Evolutionary conservation across 176 grass and related monocot genomes (phyloP).

Genomic region (Oryza nivara): DNA sequence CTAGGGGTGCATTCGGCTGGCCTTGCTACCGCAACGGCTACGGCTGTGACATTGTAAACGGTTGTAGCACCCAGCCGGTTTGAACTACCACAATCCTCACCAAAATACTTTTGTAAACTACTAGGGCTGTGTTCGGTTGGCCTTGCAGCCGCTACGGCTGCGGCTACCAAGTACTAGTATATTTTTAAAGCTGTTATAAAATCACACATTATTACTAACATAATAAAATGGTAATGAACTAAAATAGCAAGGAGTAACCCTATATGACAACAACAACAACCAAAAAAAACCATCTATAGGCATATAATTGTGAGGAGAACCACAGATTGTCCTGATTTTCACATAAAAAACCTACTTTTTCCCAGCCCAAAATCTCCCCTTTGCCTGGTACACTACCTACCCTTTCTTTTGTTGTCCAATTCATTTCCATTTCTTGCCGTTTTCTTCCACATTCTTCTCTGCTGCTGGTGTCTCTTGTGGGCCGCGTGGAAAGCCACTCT

Average conservation of each 20-base stretch:
- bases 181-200: neutral
- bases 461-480: neutral
- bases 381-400: neutral
- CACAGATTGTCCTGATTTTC: too few relatives aligned
- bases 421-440: neutral
- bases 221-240: neutral
- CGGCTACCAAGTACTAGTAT: neutral
- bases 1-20: too few relatives aligned
- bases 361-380: neutral
- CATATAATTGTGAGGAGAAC: neutral
- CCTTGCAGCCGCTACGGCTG: too few relatives aligned
- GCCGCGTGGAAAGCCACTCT: slow-evolving; percentile 34
- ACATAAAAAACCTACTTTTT: neutral
- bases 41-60: too few relatives aligned
- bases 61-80: too few relatives aligned
- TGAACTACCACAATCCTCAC: too few relatives aligned
- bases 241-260: neutral
- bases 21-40: too few relatives aligned
- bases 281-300: neutral
- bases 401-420: neutral
- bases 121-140: too few relatives aligned
- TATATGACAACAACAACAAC: neutral
- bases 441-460: slow-evolving; percentile 37
- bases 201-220: neutral
- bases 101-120: too few relatives aligned